A percentile compares a stretch with the other conserved stretches of the same genome.
These are phyloP conservation scores for Penicillium silybi DNA, from an alignment of 495 filamentous ascomycete genomes.

Conservation along the genomic window DNA sequence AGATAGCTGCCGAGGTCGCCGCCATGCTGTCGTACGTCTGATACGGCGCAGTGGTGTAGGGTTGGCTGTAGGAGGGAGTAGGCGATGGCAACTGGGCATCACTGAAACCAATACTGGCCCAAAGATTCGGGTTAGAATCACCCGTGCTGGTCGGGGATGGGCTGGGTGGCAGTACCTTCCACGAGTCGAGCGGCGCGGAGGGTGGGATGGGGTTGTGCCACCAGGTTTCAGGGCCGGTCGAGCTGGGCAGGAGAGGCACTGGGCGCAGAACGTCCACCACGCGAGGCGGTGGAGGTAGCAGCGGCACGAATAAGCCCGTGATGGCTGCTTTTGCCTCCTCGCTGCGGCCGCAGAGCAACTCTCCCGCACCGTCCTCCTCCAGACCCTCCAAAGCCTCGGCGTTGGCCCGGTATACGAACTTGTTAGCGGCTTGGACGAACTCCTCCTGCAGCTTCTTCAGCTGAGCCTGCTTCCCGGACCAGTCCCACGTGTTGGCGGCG, in stretches of 20 bases:
- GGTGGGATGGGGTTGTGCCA: conserved; percentile 61
- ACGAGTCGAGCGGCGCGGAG: conserved; percentile 76
- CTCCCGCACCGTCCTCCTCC: conserved; percentile 95
- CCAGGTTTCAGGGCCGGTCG: conserved; percentile 71
- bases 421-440: conserved; percentile 95
- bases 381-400: conserved; percentile 89
- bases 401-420: conserved; percentile 90
- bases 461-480: conserved; percentile 94
- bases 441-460: conserved; percentile 97
- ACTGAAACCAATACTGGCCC: conserved; percentile 72
- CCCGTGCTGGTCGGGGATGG: conserved; percentile 65
- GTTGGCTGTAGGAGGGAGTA: conserved; percentile 74
- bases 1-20: conserved; percentile 56
- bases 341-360: conserved; percentile 85
- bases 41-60: conserved; percentile 68
- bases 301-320: conserved; percentile 78
- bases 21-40: conserved; percentile 66
- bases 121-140: conserved; percentile 70
- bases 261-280: conserved; percentile 89
- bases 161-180: conserved; percentile 91
- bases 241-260: conserved; percentile 80
- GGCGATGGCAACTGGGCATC: conserved; percentile 69
- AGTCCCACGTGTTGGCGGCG: conserved; percentile 85
- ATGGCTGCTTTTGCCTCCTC: conserved; percentile 91
- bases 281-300: conserved; percentile 89